Evolutionary conservation across 441 rosid genomes (phyloP), one percentile per base, ranked within the genome.

Genomic region (Eutrema salsugineum): DNA sequence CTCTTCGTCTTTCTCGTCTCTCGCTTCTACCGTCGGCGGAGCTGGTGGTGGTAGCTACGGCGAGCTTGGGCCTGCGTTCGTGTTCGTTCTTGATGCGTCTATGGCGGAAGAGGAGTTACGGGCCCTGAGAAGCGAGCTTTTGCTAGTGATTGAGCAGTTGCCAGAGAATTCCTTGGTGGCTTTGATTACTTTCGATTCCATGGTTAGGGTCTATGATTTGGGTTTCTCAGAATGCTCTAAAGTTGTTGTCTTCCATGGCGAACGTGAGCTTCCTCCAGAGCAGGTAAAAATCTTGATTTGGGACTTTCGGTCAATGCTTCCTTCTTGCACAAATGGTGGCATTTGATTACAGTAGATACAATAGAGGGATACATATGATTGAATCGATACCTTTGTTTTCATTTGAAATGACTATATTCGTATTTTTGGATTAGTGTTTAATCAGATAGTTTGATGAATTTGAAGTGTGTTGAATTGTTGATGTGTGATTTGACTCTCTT

Each of bases 121-220:
- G 59, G 95, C 84, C 32, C 77, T 94, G 72, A 88, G 87, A 80
- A 85, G 80, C 22, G 96, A 94, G 87, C 17, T 91, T 78, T 30
- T 90, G 80, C 80, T 85, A 10, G 89, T 86, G 57, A 71, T 91
- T 40, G 97, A 91, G 68, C 91, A 85, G 83, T 80, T 94, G 80
- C 95, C 99, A 0, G 97, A 90, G 67, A 81, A 78, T 60, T 84
- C 92, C 0, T 66, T 87, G 80, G 94, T 90, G 48, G 92, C 83
- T 10, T 78, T 91, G 84, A 72, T 91, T 51, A 80, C 87, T 14
- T 91, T 90, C 47, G 95, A 90, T 84, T 85, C 95, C 0, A 91
- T 90, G 95, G 95, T 91, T 71, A 80, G 88, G 81, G 86, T 91
- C 71, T 83, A 86, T 79, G 97, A 91, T 80, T 78, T 94, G 54